These are phyloP conservation scores for Serendipita vermifera DNA, from an alignment of 768 basidiomycete genomes.

Conservation along the genomic window DNA sequence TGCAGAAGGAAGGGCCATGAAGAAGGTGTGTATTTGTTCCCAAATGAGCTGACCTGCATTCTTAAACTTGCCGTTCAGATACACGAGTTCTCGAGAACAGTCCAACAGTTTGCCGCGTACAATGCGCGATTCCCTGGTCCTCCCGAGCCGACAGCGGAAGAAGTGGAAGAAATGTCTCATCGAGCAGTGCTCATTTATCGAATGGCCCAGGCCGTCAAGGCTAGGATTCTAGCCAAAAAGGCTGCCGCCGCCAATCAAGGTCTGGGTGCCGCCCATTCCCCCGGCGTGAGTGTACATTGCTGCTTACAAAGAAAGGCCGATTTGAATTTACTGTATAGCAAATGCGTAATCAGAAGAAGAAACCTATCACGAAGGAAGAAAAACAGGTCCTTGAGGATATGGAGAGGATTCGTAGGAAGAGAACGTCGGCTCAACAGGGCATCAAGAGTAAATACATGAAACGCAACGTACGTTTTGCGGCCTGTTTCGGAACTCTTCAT, in stretches of 20 bases:
- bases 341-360: background rate
- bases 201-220: background rate
- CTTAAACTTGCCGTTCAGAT: background rate
- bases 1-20: background rate
- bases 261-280: no score
- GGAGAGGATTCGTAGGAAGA: background rate
- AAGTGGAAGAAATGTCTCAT: background rate
- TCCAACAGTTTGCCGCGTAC: background rate
- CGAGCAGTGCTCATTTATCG: background rate
- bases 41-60: background rate
- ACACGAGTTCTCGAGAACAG: background rate
- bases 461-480: slow-evolving; percentile 52
- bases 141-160: background rate
- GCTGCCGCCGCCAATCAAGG: no score
- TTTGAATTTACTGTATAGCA: no score
- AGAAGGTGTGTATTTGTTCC: background rate
- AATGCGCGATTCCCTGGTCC: background rate
- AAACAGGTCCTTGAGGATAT: background rate
- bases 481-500: slow-evolving; percentile 7
- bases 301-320: no score
- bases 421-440: background rate
- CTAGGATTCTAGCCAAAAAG: background rate
- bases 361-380: background rate
- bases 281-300: no score
- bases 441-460: slow-evolving; percentile 71